These are phyloP conservation scores for Brassica incana DNA, from an alignment of 345 rosid species.

Conservation along the genomic window DNA sequence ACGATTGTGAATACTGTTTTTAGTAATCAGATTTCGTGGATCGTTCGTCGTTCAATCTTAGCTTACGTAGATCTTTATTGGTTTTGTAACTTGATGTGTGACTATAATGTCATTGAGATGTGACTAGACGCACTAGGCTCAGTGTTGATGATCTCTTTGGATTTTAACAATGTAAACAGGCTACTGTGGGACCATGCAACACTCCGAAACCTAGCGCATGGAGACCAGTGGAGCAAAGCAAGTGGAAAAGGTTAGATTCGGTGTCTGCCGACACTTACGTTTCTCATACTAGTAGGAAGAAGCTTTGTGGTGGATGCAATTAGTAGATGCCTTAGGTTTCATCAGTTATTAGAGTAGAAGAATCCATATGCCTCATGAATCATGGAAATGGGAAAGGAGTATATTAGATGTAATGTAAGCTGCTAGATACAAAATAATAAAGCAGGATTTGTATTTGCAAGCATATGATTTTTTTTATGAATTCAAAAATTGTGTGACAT, in stretches of 20 bases:
- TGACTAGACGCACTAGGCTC: slow-evolving; percentile 9
- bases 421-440: slow-evolving; percentile 7
- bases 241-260: slow-evolving; percentile 85
- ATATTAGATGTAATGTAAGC: slow-evolving; percentile 21
- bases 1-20: background rate
- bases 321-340: slow-evolving; percentile 7
- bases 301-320: background rate
- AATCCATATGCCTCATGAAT: slow-evolving; percentile 8
- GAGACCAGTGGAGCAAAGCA: slow-evolving; percentile 93
- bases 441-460: slow-evolving; percentile 15
- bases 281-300: slow-evolving; percentile 8
- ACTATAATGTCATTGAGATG: background rate
- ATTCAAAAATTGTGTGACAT: background rate
- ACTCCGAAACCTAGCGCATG: slow-evolving; percentile 86
- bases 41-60: background rate
- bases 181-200: slow-evolving; percentile 87
- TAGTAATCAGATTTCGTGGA: slow-evolving; percentile 22
- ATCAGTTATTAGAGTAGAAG: background rate
- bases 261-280: slow-evolving; percentile 17
- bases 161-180: slow-evolving; percentile 56
- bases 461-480: background rate
- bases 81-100: background rate
- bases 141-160: slow-evolving; percentile 18
- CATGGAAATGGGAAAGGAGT: background rate
- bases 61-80: background rate